These are phyloP conservation scores for Acacia crassicarpa DNA, from an alignment of 306 rosid genomes.

Conservation along the genomic window DNA sequence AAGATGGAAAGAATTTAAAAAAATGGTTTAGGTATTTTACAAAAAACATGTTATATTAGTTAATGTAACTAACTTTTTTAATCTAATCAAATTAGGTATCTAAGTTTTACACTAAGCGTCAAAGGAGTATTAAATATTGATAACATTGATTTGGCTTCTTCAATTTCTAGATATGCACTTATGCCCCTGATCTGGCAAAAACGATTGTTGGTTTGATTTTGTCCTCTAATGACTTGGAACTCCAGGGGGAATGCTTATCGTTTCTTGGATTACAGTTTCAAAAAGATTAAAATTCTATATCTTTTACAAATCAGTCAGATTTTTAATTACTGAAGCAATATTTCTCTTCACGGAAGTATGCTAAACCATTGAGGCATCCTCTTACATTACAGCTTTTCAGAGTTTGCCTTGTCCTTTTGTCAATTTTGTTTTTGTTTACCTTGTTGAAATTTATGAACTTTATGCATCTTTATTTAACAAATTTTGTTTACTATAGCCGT, in stretches of 20 bases:
- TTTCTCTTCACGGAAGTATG: background rate
- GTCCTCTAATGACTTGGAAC: slow-evolving; percentile 67
- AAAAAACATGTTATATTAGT: too few relatives aligned
- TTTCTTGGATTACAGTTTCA: slow-evolving; percentile 75
- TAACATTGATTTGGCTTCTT: background rate
- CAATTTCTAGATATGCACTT: slow-evolving; percentile 57
- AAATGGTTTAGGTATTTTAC: too few relatives aligned
- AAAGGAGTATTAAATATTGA: background rate
- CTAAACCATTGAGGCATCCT: background rate
- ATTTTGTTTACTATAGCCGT: too few relatives aligned
- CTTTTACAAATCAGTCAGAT: background rate
- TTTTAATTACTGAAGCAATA: background rate
- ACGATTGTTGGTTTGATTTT: slow-evolving; percentile 77
- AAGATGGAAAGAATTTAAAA: too few relatives aligned
- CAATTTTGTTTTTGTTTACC: too few relatives aligned
- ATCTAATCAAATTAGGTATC: too few relatives aligned
- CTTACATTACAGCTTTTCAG: too few relatives aligned
- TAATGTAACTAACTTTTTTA: too few relatives aligned
- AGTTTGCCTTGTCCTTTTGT: too few relatives aligned
- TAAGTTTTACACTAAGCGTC: too few relatives aligned
- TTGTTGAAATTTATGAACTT: too few relatives aligned
- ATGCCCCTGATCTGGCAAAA: slow-evolving; percentile 84
- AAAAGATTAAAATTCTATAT: background rate
- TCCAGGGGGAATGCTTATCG: slow-evolving; percentile 73
- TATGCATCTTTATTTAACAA: too few relatives aligned